Evolutionary conservation across 306 rosid species (phyloP), one percentile per base, ranked within the genome.

Genomic region (Crotalaria pallida): DNA sequence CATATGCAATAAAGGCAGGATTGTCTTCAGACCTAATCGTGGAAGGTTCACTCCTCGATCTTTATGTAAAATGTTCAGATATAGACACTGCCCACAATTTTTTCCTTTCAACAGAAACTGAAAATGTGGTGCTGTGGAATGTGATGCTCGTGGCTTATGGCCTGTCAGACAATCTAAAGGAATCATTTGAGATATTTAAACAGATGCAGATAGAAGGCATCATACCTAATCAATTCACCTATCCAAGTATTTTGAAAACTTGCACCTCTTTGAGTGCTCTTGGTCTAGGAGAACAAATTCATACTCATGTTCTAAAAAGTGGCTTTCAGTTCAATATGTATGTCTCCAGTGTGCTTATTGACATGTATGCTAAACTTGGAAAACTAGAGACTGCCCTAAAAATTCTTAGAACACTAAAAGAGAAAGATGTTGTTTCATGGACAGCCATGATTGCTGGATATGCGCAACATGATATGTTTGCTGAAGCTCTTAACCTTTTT

Each of bases 361-460:
- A 92, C 80, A 84, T 92, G 98, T 88, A 89, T 82, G 89, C 92
- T 51, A 89, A 92, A 80, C 89, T 67, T 65, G 91, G 96, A 80
- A 79, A 86, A 71, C 58, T 92, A 45, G 86, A 83, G 59, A 68
- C 77, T 69, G 98, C 96, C 34, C 77, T 84, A 48, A 60, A 74
- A 68, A 88, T 92, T 44, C 89, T 84, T 50, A 82, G 84, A 71
- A 71, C 87, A 71, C 73, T 84, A 27, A 69, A 78, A 66, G 91
- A 84, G 44, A 72, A 88, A 0, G 98, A 92, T 49, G 83, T 86
- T 55, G 91, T 89, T 61, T 86, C 96, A 1, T 89, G 98, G 96
- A 89, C 98, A 59, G 91, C 98, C 57, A 88, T 92, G 98, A 82
- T 92, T 75, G 86, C 96, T 21, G 98, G 98, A 51, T 88, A 86